Evolutionary conservation across 768 basidiomycete species (phyloP), one percentile per base, ranked within the genome.

Genomic region (Mrakia frigida): DNA sequence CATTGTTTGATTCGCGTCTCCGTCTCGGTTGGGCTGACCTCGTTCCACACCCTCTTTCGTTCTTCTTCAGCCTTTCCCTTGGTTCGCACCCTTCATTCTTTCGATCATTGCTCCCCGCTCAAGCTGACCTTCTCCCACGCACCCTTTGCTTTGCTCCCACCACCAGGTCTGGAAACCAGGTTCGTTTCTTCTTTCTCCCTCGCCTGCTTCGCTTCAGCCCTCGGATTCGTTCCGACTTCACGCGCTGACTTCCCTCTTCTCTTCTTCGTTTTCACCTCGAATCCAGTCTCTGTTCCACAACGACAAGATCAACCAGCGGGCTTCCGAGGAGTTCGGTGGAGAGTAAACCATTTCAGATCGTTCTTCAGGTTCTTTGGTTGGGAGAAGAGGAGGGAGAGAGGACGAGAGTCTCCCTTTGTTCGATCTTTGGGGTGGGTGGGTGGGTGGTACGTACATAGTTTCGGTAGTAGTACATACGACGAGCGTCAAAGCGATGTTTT

Each of bases 161-260:
- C n/a, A n/a, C n/a, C 73, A 78, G 73, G 76, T 31, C 63, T 33
- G 76, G 76, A 73, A 77, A 77, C 76, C 76, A 77, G 75, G 75
- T 76, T 11, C 53, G 75, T 63, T 25, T 59, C 25, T 18, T 14
- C 2, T 11, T 18, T n/a, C 25, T 52, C 35, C 21, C 37, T 53
- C 28, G 46, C 41, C 63, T 11, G 33, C 14, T 35, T 18, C n/a
- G 16, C 28, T 56, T 28, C 56, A 5, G 33, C 28, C n/a, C 25
- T 25, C 14, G 39, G 59, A 23, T 6, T 28, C 13, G 5, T 7
- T 37, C 52, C 39, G 59, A 50, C 1, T 31, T 31, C 53, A 46
- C 37, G 16, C 60, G 53, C 56, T 73, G 53, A 59, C 25, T 23
- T 9, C n/a, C 28, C 13, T 18, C 56, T 37, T 39, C 35, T 28